A percentile compares a stretch with the other conserved stretches of the same genome.
Evolutionary conservation across 306 rosid species (phyloP).

Genomic region (Fagus sylvatica): DNA sequence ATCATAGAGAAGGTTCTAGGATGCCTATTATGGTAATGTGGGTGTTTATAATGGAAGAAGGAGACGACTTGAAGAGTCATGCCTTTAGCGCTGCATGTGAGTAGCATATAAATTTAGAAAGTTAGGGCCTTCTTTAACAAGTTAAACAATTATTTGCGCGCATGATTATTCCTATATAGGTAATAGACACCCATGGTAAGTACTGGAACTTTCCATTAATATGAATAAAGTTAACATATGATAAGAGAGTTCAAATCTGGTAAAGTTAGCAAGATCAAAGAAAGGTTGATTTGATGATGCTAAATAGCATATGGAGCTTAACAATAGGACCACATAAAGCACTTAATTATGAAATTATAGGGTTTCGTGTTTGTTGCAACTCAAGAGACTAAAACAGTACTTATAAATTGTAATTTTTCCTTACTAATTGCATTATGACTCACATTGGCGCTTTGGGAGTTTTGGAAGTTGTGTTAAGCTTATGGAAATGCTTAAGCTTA

Average conservation of each 20-base stretch:
- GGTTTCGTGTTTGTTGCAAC: neutral
- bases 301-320: neutral
- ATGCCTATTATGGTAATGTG: slow-evolving; percentile 44
- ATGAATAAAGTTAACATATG: slow-evolving; percentile 18
- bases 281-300: slow-evolving; percentile 35
- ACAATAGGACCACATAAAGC: neutral
- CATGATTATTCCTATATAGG: slow-evolving; percentile 25
- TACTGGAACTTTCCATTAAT: slow-evolving; percentile 27
- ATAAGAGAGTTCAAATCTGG: slow-evolving; percentile 33
- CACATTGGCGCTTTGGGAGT: no score
- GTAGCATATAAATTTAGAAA: slow-evolving; percentile 23
- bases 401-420: no score
- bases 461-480: no score
- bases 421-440: no score
- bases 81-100: slow-evolving; percentile 18
- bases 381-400: neutral
- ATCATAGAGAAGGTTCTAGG: slow-evolving; percentile 30
- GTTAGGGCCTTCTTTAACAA: slow-evolving; percentile 35
- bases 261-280: slow-evolving; percentile 26
- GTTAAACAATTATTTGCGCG: slow-evolving; percentile 17
- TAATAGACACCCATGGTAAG: slow-evolving; percentile 38
- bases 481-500: no score
- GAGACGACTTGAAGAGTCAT: slow-evolving; percentile 33
- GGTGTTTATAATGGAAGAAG: slow-evolving; percentile 21
- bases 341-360: neutral